Evolutionary conservation across 331 rosid genomes (phyloP), one percentile per base, ranked within the genome.

Genomic region (Dryas integrifolia): DNA sequence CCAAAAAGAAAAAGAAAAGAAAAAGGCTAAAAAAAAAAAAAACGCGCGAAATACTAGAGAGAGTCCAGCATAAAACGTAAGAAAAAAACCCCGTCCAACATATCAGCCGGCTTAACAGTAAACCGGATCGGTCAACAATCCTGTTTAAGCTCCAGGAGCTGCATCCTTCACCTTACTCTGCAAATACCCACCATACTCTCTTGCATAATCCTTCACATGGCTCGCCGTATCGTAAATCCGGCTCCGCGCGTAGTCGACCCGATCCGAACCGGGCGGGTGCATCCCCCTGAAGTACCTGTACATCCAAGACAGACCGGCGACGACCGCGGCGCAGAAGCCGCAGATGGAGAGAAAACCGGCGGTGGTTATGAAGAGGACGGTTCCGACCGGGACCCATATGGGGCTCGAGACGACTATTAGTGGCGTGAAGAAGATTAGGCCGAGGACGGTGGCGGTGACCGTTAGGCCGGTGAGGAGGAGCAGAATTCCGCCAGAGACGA

Each of bases 111-210:
- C n/a, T 38, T 2, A 47, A 77, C 21, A 46, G 26, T 26, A 26
- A 59, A 69, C 66, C 77, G 53, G 58, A 16, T 46, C 13, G 49
- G 44, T 44, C 12, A 16, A 40, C 12, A 21, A 12, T 50, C 21
- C 0, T 30, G 35, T 16, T 10, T 13, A 93, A 21, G 98, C 98
- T 1, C 97, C 98, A 0, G 98, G 97, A 5, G 98, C 98, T 0
- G 97, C 97, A 67, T 91, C 98, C 72, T 91, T 94, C 0, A 82
- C 92, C 82, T 88, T 91, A 70, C 84, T 78, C 46, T 94, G 95
- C 84, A 94, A 86, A 72, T 94, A 94, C n/a, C 90, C 97, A 14
- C 96, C 98, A 45, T 91, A 94, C 76, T 94, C 97, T 58, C 85
- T 81, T 0, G 97, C 98, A 50, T 84, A 93, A 51, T 93, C 98